Conservation (phyloP, 78 protist genomes). For the Tieghemostelium lacteum region DNA sequence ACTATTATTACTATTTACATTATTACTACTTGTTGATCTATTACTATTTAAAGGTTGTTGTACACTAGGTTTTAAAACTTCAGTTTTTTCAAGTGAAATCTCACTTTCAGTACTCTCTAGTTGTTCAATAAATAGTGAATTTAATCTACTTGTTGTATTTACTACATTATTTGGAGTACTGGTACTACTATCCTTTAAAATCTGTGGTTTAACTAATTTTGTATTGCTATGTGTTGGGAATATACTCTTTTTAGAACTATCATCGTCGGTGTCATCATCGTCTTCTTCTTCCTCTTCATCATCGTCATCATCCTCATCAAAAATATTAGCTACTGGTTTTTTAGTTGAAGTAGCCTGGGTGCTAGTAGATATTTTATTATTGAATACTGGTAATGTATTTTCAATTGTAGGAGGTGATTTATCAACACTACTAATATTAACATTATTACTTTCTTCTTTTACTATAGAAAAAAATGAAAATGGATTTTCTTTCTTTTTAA, state of each 20-base stretch:
- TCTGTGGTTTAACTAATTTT: too few species aligned
- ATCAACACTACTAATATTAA: background rate
- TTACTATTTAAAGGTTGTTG: conserved; percentile 2
- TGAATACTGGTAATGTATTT: conserved; percentile 26
- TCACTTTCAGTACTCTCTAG: background rate
- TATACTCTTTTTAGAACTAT: too few species aligned
- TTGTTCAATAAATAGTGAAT: conserved; percentile 22
- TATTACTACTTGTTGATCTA: background rate
- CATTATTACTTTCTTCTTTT: background rate
- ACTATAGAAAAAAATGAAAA: conserved; percentile 61
- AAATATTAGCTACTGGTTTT: conserved; percentile 15
- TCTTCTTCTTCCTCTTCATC: conserved; percentile 53
- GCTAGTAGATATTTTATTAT: background rate
- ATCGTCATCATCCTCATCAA: conserved; percentile 53
- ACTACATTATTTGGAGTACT: background rate
- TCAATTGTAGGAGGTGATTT: background rate
- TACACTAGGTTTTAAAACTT: background rate
- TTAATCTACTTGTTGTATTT: conserved; percentile 21
- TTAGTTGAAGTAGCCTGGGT: background rate
- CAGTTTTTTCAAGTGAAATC: background rate
- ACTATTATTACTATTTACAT: too few species aligned
- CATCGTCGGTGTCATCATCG: conserved; percentile 60
- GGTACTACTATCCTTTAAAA: background rate
- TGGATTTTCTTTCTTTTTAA: conserved; percentile 67
- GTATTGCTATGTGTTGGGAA: too few species aligned